Base-by-base conservation (phyloP, 441 rosid species). In the Raphanus hybrid region DNA sequence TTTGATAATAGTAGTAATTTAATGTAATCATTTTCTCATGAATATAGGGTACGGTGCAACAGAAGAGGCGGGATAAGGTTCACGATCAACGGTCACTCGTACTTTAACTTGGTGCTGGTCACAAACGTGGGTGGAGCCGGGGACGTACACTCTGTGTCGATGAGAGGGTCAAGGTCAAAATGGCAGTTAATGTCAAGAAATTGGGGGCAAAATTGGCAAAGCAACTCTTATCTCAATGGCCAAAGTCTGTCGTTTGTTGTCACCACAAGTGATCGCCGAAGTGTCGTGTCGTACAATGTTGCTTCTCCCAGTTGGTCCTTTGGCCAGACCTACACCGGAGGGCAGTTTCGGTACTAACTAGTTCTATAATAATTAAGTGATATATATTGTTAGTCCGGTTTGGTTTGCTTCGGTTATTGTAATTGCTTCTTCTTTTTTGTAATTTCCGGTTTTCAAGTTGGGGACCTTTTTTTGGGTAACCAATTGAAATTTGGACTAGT, bases 141-240 rank as follows among this genome's bases (percentile, higher is more conserved):
- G 0, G 93, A 89, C 52, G 89, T 86, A 32, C 90, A 82, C 70
- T 55, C 88, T 1, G 92, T 86, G 1, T 69, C 88, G 8, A 73
- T 90, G 45, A 90, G 78, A 76, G 94, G 94, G 3, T 85, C 94
- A 15, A 81, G 83, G 69, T 73, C 90, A 10, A 79, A 69, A 72
- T 90, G 94, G 94, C 88, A 88, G 60, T 39, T 84, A 4, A 90
- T 90, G 94, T 87, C 91, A 15, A 84, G 93, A 69, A 89, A 89
- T 12, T 89, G 93, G 93, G 93, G 93, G 52, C 94, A 89, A 74
- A 89, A 89, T 67, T 89, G 93, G 93, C 93, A 89, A 76, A 89
- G 89, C 81, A 88, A 90, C 69, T 80, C 85, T 34, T 85, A 86
- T 69, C 90, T 90, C 14, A 85, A 88, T 45, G 91, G 90, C 16